These are phyloP conservation scores for Leishmania tropica DNA, from an alignment of 208 protist genomes.

Conservation along the genomic window DNA sequence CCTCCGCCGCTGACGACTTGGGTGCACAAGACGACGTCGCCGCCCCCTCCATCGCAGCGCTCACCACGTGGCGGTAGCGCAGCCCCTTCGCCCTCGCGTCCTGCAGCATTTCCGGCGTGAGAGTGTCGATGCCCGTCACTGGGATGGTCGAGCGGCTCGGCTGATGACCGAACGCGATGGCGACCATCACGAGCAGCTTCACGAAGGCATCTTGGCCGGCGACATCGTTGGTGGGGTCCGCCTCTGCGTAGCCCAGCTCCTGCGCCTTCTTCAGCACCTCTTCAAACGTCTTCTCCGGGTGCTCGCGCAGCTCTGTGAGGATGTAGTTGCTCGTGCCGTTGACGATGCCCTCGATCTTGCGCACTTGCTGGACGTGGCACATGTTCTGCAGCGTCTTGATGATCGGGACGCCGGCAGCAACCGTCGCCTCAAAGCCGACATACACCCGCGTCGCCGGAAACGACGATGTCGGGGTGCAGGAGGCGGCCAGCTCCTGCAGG, in stretches of 20 bases:
- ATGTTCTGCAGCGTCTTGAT: slow-evolving; percentile 46
- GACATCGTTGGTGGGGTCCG: slow-evolving; percentile 43
- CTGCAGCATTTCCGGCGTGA: slow-evolving; percentile 30
- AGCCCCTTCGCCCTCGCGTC: slow-evolving; percentile 27
- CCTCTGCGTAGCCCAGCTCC: slow-evolving; percentile 46
- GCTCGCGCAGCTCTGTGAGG: slow-evolving; percentile 34
- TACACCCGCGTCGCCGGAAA: slow-evolving; percentile 18
- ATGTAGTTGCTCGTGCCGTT: slow-evolving; percentile 52
- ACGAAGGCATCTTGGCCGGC: slow-evolving; percentile 42
- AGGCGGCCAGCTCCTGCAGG: slow-evolving; percentile 32
- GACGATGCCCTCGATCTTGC: slow-evolving; percentile 41
- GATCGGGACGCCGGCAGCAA: slow-evolving; percentile 35
- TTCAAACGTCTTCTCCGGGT: slow-evolving; percentile 30
- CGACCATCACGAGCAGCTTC: slow-evolving; percentile 35
- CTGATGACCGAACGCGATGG: slow-evolving; percentile 36
- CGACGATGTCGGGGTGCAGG: slow-evolving; percentile 11
- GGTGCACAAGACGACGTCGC: not conserved
- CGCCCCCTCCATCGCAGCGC: slow-evolving; percentile 7
- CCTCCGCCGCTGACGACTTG: not conserved
- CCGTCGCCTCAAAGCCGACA: slow-evolving; percentile 40
- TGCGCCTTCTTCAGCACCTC: slow-evolving; percentile 34
- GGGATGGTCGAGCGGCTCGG: slow-evolving; percentile 32
- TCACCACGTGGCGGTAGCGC: slow-evolving; percentile 42
- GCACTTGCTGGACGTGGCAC: slow-evolving; percentile 30
- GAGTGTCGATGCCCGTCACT: slow-evolving; percentile 36